phyloP scores from a whole-genome alignment of 192 early-diverging fungal species.

The Entomortierella parvispora region DNA sequence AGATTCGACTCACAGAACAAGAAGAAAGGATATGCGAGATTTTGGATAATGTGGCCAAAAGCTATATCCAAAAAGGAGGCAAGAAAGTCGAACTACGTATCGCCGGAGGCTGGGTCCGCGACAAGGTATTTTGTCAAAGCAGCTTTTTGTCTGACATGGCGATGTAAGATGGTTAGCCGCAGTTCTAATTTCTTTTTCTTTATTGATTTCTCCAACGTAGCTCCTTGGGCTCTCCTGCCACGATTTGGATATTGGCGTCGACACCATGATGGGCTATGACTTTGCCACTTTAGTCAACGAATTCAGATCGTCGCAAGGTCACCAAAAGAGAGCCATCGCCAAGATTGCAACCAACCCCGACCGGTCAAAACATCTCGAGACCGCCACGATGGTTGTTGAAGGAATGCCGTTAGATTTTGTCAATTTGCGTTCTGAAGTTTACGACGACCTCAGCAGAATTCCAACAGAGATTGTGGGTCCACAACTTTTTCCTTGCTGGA shows the following conservation, averaged over 20 bases:
- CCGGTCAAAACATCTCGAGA: conserved; percentile 97
- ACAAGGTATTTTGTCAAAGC: conserved; percentile 70
- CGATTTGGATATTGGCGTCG: conserved; percentile 96
- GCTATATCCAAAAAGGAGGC: conserved; percentile 50
- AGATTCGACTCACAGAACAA: conserved; percentile 56
- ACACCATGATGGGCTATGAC: conserved; percentile 92
- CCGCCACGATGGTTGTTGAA: conserved; percentile 88
- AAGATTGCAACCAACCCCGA: conserved; percentile 95
- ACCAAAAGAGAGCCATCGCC: conserved; percentile 64
- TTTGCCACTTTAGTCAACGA: conserved; percentile 83
- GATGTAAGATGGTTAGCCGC: no score
- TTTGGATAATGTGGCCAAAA: conserved; percentile 68
- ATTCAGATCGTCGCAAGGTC: conserved; percentile 59
- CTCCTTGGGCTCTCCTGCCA: conserved; percentile 86
- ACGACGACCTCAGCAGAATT: conserved; percentile 83
- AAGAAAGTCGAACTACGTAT: conserved; percentile 78
- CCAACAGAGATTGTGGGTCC: conserved; percentile 70
- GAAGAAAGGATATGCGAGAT: conserved; percentile 76
- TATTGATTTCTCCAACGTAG: conserved; percentile 51
- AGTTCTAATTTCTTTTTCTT: background rate
- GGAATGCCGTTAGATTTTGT: conserved; percentile 92
- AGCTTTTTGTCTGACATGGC: no score
- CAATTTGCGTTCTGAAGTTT: conserved; percentile 92
- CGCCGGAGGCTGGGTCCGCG: conserved; percentile 98
- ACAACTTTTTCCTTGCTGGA: no score